Conservation (phyloP, 768 basidiomycete genomes). For the Tricholoma sp. region DNA sequence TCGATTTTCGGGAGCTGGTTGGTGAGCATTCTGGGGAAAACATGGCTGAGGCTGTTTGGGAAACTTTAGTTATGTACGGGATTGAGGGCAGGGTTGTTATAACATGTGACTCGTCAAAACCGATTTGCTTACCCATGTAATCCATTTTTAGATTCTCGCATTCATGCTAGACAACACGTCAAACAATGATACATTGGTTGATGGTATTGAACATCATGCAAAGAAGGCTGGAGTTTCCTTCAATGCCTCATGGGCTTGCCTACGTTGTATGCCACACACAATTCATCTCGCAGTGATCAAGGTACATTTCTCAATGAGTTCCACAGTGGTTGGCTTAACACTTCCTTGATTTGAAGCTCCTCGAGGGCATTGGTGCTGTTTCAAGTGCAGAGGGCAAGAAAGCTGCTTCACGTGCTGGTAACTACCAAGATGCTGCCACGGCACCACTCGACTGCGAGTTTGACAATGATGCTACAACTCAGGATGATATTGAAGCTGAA, state of each 20-base stretch:
- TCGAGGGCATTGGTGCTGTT: not conserved
- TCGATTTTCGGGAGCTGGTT: slow-evolving; percentile 23
- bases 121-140: not conserved
- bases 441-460: no score
- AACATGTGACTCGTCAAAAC: not conserved
- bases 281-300: slow-evolving; percentile 2
- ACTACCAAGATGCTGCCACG: no score
- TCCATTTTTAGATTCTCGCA: not conserved
- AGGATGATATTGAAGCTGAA: no score
- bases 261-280: slow-evolving; percentile 1
- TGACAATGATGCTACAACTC: no score
- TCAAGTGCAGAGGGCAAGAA: not conserved
- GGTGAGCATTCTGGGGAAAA: slow-evolving; percentile 21
- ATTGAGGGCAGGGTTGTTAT: slow-evolving; percentile 4
- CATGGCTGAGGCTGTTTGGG: slow-evolving; percentile 19
- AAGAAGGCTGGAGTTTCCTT: not conserved
- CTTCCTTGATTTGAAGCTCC: no score
- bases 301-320: not conserved
- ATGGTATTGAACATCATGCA: not conserved
- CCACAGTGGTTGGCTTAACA: no score
- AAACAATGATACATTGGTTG: slow-evolving; percentile 7
- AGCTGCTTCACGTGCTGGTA: no score
- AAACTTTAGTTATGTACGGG: slow-evolving; percentile 14
- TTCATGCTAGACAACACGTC: not conserved
- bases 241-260: not conserved